These are phyloP conservation scores for Phoenix dactylifera DNA, from an alignment of 176 grass and related monocot genomes.

Conservation along the genomic window DNA sequence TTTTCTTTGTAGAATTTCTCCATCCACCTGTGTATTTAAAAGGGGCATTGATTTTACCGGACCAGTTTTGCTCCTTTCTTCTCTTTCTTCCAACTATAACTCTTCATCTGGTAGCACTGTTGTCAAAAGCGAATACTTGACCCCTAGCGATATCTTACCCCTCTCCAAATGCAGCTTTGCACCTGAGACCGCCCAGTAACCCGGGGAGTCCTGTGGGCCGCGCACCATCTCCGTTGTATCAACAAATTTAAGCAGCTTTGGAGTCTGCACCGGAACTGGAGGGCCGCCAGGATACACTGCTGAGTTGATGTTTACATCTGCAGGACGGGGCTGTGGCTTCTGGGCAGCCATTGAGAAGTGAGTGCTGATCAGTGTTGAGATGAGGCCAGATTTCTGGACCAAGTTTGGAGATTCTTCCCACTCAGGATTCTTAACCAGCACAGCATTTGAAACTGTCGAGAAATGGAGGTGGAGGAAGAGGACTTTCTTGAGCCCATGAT, in stretches of 20 bases:
- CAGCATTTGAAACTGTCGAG: conserved; percentile 42
- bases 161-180: conserved; percentile 84
- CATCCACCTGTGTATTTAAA: too few species aligned
- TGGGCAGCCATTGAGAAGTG: conserved; percentile 75
- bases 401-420: conserved; percentile 90
- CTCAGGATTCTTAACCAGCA: conserved; percentile 37
- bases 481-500: conserved; percentile 77
- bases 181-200: conserved; percentile 91
- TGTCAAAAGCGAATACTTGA: conserved; percentile 70
- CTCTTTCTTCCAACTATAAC: neutral
- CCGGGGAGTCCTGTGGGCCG: conserved; percentile 75
- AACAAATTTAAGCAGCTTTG: conserved; percentile 77
- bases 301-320: conserved; percentile 85
- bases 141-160: conserved; percentile 74
- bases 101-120: conserved; percentile 62
- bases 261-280: conserved; percentile 62
- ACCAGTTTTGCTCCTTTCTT: neutral
- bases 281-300: conserved; percentile 85
- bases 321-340: conserved; percentile 47
- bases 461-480: conserved; percentile 77
- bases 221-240: conserved; percentile 78
- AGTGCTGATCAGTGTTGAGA: conserved; percentile 90
- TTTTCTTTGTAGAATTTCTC: too few species aligned
- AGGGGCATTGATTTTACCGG: too few species aligned
- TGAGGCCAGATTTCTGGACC: conserved; percentile 80